These are phyloP conservation scores for Evernia prunastri DNA, from an alignment of 495 filamentous ascomycete genomes.

Conservation along the genomic window DNA sequence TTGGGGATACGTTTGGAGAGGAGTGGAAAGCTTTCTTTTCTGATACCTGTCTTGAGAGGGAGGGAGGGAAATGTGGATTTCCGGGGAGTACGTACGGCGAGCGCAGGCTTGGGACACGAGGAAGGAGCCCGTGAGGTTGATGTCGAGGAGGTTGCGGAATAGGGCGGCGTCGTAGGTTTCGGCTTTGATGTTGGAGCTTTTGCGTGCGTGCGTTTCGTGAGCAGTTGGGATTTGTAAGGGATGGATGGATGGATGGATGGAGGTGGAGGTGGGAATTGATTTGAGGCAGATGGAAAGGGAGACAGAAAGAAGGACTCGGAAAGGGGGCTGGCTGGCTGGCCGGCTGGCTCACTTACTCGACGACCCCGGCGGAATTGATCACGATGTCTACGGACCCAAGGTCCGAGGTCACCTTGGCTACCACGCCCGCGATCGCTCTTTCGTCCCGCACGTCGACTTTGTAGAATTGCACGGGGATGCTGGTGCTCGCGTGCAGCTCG, in stretches of 20 bases:
- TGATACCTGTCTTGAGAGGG: too few relatives aligned
- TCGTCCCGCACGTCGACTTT: conserved; percentile 70
- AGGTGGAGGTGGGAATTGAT: background rate
- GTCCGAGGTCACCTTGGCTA: conserved; percentile 40
- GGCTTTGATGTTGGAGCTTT: conserved; percentile 59
- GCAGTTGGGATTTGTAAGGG: conserved; percentile 24
- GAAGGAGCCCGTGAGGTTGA: conserved; percentile 64
- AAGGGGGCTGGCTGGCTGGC: too few relatives aligned
- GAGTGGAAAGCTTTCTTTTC: too few relatives aligned
- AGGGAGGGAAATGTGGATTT: too few relatives aligned
- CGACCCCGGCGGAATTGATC: conserved; percentile 80
- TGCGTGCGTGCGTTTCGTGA: too few relatives aligned
- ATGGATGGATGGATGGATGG: conserved; percentile 36
- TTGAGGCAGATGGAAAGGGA: background rate
- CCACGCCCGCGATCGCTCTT: conserved; percentile 48
- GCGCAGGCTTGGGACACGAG: conserved; percentile 62
- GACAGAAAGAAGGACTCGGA: too few relatives aligned
- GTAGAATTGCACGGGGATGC: conserved; percentile 68
- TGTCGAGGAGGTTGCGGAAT: conserved; percentile 65
- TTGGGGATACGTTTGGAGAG: too few relatives aligned
- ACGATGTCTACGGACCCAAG: conserved; percentile 65
- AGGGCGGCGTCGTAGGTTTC: conserved; percentile 49
- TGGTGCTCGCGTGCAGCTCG: conserved; percentile 59
- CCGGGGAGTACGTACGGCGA: too few relatives aligned
- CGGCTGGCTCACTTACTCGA: conserved; percentile 66